Evolutionary conservation across 2,329 filamentous ascomycete species (phyloP), one percentile per base, ranked within the genome.

Genomic region (Alternaria arborescens): DNA sequence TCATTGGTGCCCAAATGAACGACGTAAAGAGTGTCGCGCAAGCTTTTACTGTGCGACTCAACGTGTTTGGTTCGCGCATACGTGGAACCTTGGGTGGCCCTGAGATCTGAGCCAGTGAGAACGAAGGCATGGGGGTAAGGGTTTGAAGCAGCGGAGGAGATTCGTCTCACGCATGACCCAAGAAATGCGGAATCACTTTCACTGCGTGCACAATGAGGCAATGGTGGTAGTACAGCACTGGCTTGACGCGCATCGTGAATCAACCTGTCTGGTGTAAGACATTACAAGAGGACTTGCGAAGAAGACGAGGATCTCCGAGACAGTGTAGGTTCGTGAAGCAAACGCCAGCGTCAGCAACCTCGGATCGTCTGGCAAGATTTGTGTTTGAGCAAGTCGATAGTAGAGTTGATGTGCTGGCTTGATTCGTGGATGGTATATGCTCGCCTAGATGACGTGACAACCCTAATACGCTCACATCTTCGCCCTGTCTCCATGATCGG

Each of bases 401-500:
- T 34, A 26, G 20, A 18, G 20, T 8, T 6, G 20, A 6, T 36
- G 20, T 50, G 8, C n/a, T 38, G 32, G 46, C 46, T 14, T 34
- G 3, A 38, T 24, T 36, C n/a, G 32, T 36, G 20, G 24, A 50
- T 8, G n/a, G 16, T 12, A 38, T 10, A 16, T 18, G 14, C 16
- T 8, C 30, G 20, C 22, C 14, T 50, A 24, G 14, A 38, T 36
- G 22, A 38, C 14, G 12, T 3, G 6, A 18, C 2, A 24, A 32
- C 34, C 7, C n/a, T 14, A 20, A 18, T 22, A 11, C 30, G 46
- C 14, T 60, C 47, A 76, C 43, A 75, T 61, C 55, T 66, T 73
- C 46, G 72, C 71, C 30, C 69, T 67, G 53, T 66, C 72, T 4
- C 26, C 66, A 28, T 63, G n/a, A 2, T 73, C 73, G 8, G 65